Evolutionary conservation across 345 rosid species (phyloP).

Genomic region (Syzygium grande): DNA sequence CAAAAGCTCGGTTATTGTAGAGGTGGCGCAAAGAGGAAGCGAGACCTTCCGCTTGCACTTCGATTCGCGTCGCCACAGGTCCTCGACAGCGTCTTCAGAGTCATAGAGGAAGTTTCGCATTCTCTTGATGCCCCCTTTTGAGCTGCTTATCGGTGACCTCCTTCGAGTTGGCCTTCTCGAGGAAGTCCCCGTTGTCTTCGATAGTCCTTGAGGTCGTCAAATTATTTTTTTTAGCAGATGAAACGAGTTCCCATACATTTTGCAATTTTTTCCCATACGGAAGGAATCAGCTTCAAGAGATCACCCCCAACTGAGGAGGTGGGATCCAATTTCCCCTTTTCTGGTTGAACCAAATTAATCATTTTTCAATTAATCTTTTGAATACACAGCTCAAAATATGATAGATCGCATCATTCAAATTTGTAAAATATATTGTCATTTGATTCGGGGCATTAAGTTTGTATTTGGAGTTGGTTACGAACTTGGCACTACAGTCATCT

Average conservation of each 20-base stretch:
- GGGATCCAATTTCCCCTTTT: not conserved
- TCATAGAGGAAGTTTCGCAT: not conserved
- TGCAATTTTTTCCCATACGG: not conserved
- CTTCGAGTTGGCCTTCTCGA: not conserved
- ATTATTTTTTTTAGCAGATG: not conserved
- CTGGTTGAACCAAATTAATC: not conserved
- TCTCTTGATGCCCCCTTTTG: not conserved
- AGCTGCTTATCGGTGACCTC: not conserved
- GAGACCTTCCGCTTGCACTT: not conserved
- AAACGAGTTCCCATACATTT: not conserved
- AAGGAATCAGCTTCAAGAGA: not conserved
- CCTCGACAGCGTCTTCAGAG: not conserved
- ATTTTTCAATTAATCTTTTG: too few relatives aligned
- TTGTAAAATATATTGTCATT: too few relatives aligned
- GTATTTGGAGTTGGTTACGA: too few relatives aligned
- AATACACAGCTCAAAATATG: too few relatives aligned
- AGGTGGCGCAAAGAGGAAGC: rapidly evolving
- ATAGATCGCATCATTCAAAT: too few relatives aligned
- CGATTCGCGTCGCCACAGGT: not conserved
- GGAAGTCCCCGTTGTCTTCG: not conserved
- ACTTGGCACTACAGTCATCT: too few relatives aligned
- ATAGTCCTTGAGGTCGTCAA: not conserved
- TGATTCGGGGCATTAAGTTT: too few relatives aligned
- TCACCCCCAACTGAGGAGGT: not conserved
- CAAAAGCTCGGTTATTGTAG: rapidly evolving